Percentiles rank a stretch among this genome's conserved stretches.
Conservation (phyloP, 75 land plant genomes). For the Isoetes taiwanensis region DNA sequence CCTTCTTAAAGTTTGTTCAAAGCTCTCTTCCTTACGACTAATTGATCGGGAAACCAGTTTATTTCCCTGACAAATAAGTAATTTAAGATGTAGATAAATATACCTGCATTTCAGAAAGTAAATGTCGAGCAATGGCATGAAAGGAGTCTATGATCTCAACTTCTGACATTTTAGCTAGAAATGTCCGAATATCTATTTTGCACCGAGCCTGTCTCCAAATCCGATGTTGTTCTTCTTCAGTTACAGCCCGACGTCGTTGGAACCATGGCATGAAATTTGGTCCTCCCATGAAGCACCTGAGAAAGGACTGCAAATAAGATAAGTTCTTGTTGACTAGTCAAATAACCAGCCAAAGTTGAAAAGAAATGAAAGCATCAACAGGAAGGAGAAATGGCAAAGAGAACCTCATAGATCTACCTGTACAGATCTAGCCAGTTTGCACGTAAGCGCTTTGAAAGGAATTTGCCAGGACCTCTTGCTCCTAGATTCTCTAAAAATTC, state of each 20-base stretch:
- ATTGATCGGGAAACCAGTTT: too few species aligned
- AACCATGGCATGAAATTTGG: slow-evolving; percentile 98
- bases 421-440: slow-evolving; percentile 92
- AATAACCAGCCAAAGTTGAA: not conserved
- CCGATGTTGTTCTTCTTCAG: slow-evolving; percentile 77
- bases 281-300: slow-evolving; percentile 72
- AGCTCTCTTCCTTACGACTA: too few species aligned
- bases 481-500: slow-evolving; percentile 59
- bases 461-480: slow-evolving; percentile 88
- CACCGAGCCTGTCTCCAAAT: slow-evolving; percentile 86
- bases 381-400: not conserved
- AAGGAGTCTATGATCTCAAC: slow-evolving; percentile 81
- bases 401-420: slow-evolving; percentile 39
- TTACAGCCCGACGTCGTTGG: slow-evolving; percentile 73
- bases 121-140: slow-evolving; percentile 71
- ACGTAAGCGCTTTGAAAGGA: slow-evolving; percentile 70
- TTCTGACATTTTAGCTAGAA: slow-evolving; percentile 72
- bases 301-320: too few species aligned
- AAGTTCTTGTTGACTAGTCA: too few species aligned
- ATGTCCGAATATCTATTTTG: slow-evolving; percentile 42
- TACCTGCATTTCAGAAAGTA: slow-evolving; percentile 74
- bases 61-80: not conserved
- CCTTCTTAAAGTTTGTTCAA: too few species aligned
- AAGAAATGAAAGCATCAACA: not conserved
- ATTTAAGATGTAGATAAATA: too few species aligned